phyloP scores from a whole-genome alignment of 495 filamentous ascomycete species.

The Hypoxylon fuscum region DNA sequence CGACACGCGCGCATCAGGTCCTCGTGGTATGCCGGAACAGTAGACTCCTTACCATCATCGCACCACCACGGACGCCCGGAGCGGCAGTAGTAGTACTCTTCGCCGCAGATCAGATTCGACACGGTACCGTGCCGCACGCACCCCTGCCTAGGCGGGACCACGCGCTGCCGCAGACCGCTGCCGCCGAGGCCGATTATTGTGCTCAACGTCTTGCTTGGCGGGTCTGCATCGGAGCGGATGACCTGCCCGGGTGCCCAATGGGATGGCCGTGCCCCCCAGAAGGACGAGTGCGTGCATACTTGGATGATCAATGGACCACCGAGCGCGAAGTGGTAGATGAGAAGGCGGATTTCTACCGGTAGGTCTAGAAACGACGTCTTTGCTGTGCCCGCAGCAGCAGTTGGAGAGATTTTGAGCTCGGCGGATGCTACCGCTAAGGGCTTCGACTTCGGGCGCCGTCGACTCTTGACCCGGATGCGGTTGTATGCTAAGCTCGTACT shows the following conservation, averaged over 20 bases:
- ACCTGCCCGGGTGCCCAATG: constrained; percentile 14
- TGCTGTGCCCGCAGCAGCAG: neutral
- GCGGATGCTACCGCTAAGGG: constrained; percentile 10
- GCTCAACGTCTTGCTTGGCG: constrained; percentile 20
- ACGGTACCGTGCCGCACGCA: constrained; percentile 9
- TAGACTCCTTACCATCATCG: neutral
- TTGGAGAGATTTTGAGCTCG: neutral
- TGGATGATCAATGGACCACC: constrained; percentile 7
- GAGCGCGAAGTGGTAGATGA: constrained; percentile 26
- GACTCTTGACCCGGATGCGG: constrained; percentile 5
- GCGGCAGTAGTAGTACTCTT: neutral
- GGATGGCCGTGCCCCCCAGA: constrained; percentile 16
- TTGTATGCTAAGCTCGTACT: neutral
- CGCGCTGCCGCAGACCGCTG: constrained; percentile 5
- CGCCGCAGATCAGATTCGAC: constrained; percentile 28
- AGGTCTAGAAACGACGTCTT: constrained; percentile 29
- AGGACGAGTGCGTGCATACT: neutral
- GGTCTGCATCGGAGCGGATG: constrained; percentile 29
- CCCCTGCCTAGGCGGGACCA: constrained; percentile 18
- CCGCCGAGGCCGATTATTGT: constrained; percentile 11
- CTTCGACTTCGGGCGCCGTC: constrained; percentile 15
- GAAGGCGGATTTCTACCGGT: constrained; percentile 28
- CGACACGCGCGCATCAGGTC: constrained; percentile 26
- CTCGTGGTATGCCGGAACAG: constrained; percentile 7
- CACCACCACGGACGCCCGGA: neutral